A percentile compares a stretch with the other conserved stretches of the same genome.
phyloP scores from a whole-genome alignment of 1,284 basidiomycete genomes.

The Boletus mariae region DNA sequence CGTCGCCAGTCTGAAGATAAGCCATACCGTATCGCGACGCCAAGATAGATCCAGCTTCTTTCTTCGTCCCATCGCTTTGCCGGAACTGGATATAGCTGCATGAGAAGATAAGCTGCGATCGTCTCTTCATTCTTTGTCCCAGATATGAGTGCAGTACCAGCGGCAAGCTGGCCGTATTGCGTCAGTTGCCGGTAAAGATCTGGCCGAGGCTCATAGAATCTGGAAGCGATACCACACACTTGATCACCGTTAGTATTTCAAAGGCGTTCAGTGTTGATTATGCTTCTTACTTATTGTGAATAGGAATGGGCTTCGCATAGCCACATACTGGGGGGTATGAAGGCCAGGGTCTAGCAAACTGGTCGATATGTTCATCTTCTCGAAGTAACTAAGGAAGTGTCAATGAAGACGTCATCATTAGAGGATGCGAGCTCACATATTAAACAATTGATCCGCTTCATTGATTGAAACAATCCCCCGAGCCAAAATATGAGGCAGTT shows the following conservation, averaged over 20 bases:
- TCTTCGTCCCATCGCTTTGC: constrained; percentile 76
- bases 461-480: constrained; percentile 63
- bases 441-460: constrained; percentile 76
- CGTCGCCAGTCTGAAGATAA: neutral
- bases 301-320: constrained; percentile 70
- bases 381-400: constrained; percentile 55
- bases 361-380: constrained; percentile 69
- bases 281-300: constrained; percentile 74
- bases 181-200: constrained; percentile 64
- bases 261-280: neutral
- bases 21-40: constrained; percentile 66
- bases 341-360: constrained; percentile 72
- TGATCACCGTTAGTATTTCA: constrained; percentile 5
- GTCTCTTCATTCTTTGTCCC: constrained; percentile 75
- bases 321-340: constrained; percentile 71
- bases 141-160: constrained; percentile 66
- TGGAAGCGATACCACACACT: constrained; percentile 78
- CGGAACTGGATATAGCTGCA: constrained; percentile 72
- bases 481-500: constrained; percentile 66
- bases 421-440: constrained; percentile 51
- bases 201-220: constrained; percentile 64
- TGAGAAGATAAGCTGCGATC: constrained; percentile 68
- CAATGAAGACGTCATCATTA: constrained; percentile 2
- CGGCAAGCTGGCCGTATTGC: constrained; percentile 68
- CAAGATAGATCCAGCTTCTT: constrained; percentile 74